Evolutionary conservation across 345 rosid species (phyloP), one percentile per base, ranked within the genome.

Genomic region (Dipteronia sinensis): DNA sequence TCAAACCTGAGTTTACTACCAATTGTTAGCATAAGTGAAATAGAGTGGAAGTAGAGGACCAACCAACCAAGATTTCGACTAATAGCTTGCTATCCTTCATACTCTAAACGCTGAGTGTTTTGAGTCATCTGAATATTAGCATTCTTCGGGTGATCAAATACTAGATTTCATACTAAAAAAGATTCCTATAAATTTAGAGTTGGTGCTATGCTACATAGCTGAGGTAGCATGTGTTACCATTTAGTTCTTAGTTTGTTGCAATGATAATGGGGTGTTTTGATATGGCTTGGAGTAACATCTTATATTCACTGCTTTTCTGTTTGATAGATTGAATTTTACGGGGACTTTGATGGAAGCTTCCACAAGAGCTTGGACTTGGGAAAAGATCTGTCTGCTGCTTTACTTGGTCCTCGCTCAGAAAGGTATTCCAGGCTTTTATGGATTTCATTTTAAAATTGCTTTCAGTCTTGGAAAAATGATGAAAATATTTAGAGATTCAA

Each of bases 311-410:
- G 65, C 8, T 70, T 7, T 51, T 61, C 34, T 20, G 13, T 53
- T 42, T 23, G 23, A 38, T 69, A 92, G 99, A 91, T 95, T 72
- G 98, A 93, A 76, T 95, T 95, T 83, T 95, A 93, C 68, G 98
- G 98, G 49, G 99, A 93, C 79, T 88, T 90, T 77, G 92, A 91
- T 80, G 96, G 96, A 63, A 88, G 88, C 77, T 92, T 95, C 89
- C 98, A 93, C 84, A 92, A 91, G 89, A 92, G 96, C 86, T 86
- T 95, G 84, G 96, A 89, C 70, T 85, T 95, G 76, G 88, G 82
- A 66, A 95, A 95, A 82, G 97, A 93, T 87, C 94, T 92, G 66
- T 90, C 98, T 38, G 94, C 77, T 78, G 97, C 96, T 75, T 86
- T 93, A 87, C 98, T 95, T 10, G 99, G 98, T 13, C 90, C 81